phyloP scores from a whole-genome alignment of 2,329 filamentous ascomycete species.

The Tolypocladium ovalisporum region DNA sequence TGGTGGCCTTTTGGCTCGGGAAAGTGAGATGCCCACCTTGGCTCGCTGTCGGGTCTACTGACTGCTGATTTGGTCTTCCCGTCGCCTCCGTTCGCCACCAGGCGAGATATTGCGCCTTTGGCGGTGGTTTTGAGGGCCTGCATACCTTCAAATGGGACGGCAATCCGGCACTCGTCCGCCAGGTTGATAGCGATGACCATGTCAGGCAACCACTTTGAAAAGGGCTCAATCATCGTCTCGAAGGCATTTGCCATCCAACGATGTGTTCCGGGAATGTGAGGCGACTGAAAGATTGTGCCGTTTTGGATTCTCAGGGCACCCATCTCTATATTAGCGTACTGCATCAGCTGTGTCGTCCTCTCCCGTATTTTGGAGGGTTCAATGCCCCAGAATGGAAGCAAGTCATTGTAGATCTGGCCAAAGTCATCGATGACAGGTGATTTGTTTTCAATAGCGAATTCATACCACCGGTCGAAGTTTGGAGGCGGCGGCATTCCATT shows the following conservation, averaged over 20 bases:
- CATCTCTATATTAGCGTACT: conserved; percentile 23
- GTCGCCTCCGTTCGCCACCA: neutral
- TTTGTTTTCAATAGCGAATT: conserved; percentile 50
- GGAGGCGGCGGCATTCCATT: conserved; percentile 58
- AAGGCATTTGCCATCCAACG: conserved; percentile 26
- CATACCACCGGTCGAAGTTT: conserved; percentile 71
- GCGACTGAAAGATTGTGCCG: conserved; percentile 39
- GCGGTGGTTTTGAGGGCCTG: conserved; percentile 47
- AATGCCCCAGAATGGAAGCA: conserved; percentile 70
- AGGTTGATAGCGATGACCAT: conserved; percentile 75
- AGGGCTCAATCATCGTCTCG: conserved; percentile 54
- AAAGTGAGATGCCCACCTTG: neutral
- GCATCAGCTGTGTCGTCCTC: conserved; percentile 24
- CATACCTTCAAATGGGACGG: conserved; percentile 47
- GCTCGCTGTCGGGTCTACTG: neutral
- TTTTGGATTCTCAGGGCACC: conserved; percentile 44
- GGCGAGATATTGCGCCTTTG: neutral
- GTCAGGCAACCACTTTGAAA: conserved; percentile 59
- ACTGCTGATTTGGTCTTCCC: neutral
- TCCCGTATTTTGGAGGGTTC: conserved; percentile 53
- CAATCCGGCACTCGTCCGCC: conserved; percentile 50
- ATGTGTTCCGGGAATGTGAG: conserved; percentile 18
- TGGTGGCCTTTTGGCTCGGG: neutral
- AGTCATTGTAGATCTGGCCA: conserved; percentile 58
- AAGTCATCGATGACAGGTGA: conserved; percentile 68